phyloP scores from a whole-genome alignment of 768 basidiomycete species.

The Calocera viscosa region DNA sequence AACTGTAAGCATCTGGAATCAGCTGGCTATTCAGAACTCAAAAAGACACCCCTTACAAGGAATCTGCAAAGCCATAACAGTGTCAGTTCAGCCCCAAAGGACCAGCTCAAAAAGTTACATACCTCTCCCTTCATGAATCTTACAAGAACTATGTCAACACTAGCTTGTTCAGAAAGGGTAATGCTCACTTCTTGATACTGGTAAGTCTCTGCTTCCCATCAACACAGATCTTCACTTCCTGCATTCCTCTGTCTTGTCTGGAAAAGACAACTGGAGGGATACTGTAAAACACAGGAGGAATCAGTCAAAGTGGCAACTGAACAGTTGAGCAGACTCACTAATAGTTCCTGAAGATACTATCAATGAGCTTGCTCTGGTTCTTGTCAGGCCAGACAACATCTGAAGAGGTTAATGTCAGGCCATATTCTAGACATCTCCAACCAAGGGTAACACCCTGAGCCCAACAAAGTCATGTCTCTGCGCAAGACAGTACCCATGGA shows the following conservation, averaged over 20 bases:
- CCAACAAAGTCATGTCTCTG: too few species aligned
- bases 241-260: background rate
- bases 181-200: background rate
- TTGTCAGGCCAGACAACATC: background rate
- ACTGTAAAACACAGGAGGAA: background rate
- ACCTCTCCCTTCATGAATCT: slow-evolving; percentile 3
- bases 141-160: background rate
- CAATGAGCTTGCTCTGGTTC: slow-evolving; percentile 7
- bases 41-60: background rate
- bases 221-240: slow-evolving; percentile 1
- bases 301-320: too few species aligned
- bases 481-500: too few species aligned
- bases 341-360: background rate
- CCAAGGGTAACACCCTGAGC: too few species aligned
- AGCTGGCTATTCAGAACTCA: background rate
- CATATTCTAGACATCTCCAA: too few species aligned
- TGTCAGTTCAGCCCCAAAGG: background rate
- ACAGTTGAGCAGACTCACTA: background rate
- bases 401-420: too few species aligned
- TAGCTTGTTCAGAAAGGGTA: background rate
- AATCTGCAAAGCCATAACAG: background rate
- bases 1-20: background rate
- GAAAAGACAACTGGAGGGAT: background rate
- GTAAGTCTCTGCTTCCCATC: slow-evolving; percentile 1
- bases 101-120: background rate